A percentile compares a stretch with the other conserved stretches of the same genome.
These are phyloP conservation scores for Pelargonium myrrhifolium DNA, from an alignment of 441 rosid species.

Conservation along the genomic window DNA sequence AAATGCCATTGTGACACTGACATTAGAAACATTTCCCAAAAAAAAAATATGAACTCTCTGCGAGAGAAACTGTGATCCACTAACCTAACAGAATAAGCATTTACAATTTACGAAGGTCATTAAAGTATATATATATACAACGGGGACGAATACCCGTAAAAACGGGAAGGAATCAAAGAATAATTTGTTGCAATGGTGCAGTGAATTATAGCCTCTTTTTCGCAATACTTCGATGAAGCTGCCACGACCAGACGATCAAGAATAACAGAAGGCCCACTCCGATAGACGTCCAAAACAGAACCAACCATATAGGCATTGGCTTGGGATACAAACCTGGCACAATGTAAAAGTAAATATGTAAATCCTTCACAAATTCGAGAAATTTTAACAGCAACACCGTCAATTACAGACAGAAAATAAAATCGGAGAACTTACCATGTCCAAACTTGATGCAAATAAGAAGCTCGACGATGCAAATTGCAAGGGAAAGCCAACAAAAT, in stretches of 20 bases:
- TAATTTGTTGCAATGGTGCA: conserved; percentile 20
- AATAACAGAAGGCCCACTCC: conserved; percentile 51
- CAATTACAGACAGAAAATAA: too few species aligned
- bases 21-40: conserved; percentile 14
- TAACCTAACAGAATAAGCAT: conserved; percentile 37
- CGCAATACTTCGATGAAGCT: conserved; percentile 43
- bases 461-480: conserved; percentile 93
- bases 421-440: conserved; percentile 45
- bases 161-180: conserved; percentile 41
- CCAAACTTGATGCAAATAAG: conserved; percentile 98
- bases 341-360: not conserved
- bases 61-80: conserved; percentile 27
- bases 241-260: conserved; percentile 76
- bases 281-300: conserved; percentile 57
- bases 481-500: conserved; percentile 98
- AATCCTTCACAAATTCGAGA: not conserved
- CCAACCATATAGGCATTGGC: conserved; percentile 76
- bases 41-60: conserved; percentile 8
- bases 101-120: conserved; percentile 37
- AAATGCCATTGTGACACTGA: conserved; percentile 5
- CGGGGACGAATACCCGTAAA: conserved; percentile 23
- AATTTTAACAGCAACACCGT: not conserved
- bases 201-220: conserved; percentile 55
- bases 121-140: conserved; percentile 32
- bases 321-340: conserved; percentile 75